A percentile compares a stretch with the other conserved stretches of the same genome.
Evolutionary conservation across 2,329 filamentous ascomycete genomes (phyloP).

Genomic region (Blastomyces gilchristii): DNA sequence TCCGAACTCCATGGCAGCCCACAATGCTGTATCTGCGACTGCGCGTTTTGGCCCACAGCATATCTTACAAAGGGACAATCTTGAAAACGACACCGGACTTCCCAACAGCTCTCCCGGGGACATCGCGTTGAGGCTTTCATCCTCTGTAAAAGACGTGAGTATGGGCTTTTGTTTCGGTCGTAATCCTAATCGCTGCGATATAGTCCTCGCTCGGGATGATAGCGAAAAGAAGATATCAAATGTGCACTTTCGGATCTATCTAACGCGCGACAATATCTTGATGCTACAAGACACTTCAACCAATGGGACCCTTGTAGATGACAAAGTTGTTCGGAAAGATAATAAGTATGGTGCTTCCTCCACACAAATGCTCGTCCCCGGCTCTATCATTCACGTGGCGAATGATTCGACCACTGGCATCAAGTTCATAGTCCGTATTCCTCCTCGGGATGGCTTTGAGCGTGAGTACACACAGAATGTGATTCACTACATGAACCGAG

Average conservation of each 20-base stretch:
- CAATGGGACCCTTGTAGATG: constrained; percentile 88
- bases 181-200: constrained; percentile 60
- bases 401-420: constrained; percentile 50
- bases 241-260: constrained; percentile 86
- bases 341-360: constrained; percentile 31
- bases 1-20: constrained; percentile 63
- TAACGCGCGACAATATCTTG: constrained; percentile 73
- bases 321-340: constrained; percentile 51
- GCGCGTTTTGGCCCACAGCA: constrained; percentile 46
- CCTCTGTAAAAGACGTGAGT: constrained; percentile 54
- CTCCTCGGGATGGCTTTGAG: constrained; percentile 59
- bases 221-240: constrained; percentile 70
- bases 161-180: constrained; percentile 82
- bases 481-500: constrained; percentile 49
- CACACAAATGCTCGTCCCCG: constrained; percentile 58
- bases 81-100: constrained; percentile 34
- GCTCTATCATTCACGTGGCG: constrained; percentile 62
- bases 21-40: constrained; percentile 55
- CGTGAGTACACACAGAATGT: constrained; percentile 60
- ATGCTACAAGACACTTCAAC: constrained; percentile 93
- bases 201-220: constrained; percentile 58
- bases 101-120: constrained; percentile 36
- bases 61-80: constrained; percentile 45
- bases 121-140: constrained; percentile 71
- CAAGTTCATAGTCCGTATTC: constrained; percentile 76